Base-by-base conservation (phyloP, 768 basidiomycete species). In the Suillus subluteus region DNA sequence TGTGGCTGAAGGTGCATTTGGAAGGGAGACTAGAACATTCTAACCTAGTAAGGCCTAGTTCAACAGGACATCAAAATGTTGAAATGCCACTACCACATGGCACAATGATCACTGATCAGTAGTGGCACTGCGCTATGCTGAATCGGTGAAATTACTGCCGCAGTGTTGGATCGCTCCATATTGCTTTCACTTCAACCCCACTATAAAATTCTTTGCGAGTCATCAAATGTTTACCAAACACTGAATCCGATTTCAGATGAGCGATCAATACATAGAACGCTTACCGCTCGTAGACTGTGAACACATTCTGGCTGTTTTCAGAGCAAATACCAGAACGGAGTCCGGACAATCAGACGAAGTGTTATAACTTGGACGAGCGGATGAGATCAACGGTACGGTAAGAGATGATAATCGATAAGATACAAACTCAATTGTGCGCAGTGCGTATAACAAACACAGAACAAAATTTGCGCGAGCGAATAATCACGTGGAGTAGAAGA, bases 11-110 rank as follows among this genome's bases (percentile, higher is more conserved):
- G 23, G 23, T 50, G 26, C 16, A 30, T 30, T 30, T 30, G 30
- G 4, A 54, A 18, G 16, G 52, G 3, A 54, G 16, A 3, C 23
- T 21, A 54, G 26, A 54, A 16, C 6, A 30, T 30, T 52, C 13
- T 52, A 30, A 55, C 54, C 54, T 18, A 32, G 54, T 55, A 16
- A 32, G 54, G 54, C 30, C 16, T 55, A 55, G 54, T 30, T 52
- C 26, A 9, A 52, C 52, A 50, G 6, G 48, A 50, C 48, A 48
- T 26, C 48, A 54, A 32, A 18, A 54, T 54, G 30, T 32, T 32
- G 16, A 18, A 6, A 52, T 52, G 26, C 1, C 26, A 52, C 52
- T 26, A 52, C 26, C 30, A 52, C 52, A 52, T 52, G 52, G 16
- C 5, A 52, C 32, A 3, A 32, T 32, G 32, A 32, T 26, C 15